Evolutionary conservation across 371 early-diverging fungal species (phyloP), one percentile per base, ranked within the genome.

Genomic region (Syncephalastrum monosporum): DNA sequence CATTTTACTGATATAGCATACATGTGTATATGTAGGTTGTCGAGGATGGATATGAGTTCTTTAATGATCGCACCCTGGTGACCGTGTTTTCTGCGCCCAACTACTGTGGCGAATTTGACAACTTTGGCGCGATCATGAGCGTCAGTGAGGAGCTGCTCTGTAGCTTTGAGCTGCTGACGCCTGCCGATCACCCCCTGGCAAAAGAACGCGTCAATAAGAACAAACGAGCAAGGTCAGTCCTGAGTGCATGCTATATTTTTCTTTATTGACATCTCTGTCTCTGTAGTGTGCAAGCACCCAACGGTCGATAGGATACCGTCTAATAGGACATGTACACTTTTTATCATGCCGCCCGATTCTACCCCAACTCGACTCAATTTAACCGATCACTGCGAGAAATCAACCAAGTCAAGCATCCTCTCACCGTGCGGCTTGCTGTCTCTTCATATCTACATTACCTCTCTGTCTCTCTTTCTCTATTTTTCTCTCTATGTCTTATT

Each of bases 41-140:
- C 4, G 98, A 97, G 74, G 98, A 97, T 62, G 98, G 99, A 4
- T 99, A 99, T 71, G 97, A 98, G 72, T 99, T 99, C 74, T 98
- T 98, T 81, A 92, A 91, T 53, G 91, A 95, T 60, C 85, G 96
- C 42, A 87, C 90, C 13, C 76, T 98, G 47, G 99, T 99, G 4
- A 99, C 99, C 4, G 83, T 99, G 14, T 99, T 97, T 64, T 91
- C 92, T 27, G 99, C 99, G 3, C 98, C 99, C 42, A 98, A 99
- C 75, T 99, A 99, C 68, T 99, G 99, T 68, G 99, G 98, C 38
- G 98, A 98, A 74, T 98, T 98, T 79, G 97, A 96, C 68, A 99
- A 98, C 53, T 88, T 83, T 64, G 96, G 95, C 15, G 98, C 95
- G 0, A 92, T 97, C 60, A 96, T 99, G 98, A 86, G 89, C 51